Base-by-base conservation (phyloP, 805 yeast genomes). In the Saturnispora sekii region DNA sequence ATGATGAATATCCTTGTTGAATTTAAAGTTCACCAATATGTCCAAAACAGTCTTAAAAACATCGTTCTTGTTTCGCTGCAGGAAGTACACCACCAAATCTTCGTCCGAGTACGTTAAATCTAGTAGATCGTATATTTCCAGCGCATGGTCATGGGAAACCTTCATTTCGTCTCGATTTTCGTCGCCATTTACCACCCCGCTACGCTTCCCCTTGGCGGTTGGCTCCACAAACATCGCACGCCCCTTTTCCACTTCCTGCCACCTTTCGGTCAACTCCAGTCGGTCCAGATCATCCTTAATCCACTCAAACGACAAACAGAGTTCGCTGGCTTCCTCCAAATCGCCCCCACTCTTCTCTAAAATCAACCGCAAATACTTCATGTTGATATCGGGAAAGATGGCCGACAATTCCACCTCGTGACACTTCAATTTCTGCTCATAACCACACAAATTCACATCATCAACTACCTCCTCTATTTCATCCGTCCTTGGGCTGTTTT, bases 351-450 rank as follows among this genome's bases (percentile, higher is more conserved):
- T 50, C 2, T 59, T 61, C 18, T 57, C 50, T 14, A 67, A 59
- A 3, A 59, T 58, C 1, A 53, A 48, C 3, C 59, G 49, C 7
- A 77, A 56, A 7, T 50, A 48, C 2, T 51, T 57, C 4, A 55
- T 35, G 2, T 66, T 63, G 2, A 64, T 48, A 12, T 66, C 55
- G 0, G 81, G 81, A 47, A 77, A 76, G 59, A 77, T 66, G 11
- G 66, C 69, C 5, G 60, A 58, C 14, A 58, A 35, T 18, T 37
- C 29, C 18, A 45, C 28, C 3, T 48, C 35, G 6, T 35, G 26
- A 5, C 41, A 38, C 3, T 36, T 28, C 10, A 44, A 15, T 30
- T 33, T 32, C 5, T 30, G 31, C 16, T 36, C 17, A 11, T 32
- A 18, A 14, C 30, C 21, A 16, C 15, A 10, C 14, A 18, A 21